These are phyloP conservation scores for Corynascus novoguineensis DNA, from an alignment of 495 filamentous ascomycete genomes.

Conservation along the genomic window DNA sequence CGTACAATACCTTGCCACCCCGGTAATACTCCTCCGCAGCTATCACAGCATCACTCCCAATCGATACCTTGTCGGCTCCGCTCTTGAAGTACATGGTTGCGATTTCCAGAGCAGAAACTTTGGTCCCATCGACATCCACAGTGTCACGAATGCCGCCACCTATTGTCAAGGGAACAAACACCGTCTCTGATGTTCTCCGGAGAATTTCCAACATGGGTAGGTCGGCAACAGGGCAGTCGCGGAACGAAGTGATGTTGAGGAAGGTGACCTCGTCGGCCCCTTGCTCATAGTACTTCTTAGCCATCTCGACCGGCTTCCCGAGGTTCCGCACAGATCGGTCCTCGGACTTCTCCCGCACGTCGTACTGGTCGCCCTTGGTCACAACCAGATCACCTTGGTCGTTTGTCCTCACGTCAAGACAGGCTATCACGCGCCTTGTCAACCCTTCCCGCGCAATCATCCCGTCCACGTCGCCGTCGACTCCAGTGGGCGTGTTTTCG, in stretches of 20 bases:
- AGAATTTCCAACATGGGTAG: conserved; percentile 94
- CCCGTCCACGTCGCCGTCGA: conserved; percentile 1
- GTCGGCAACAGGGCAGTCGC: conserved; percentile 87
- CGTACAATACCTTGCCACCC: conserved; percentile 58
- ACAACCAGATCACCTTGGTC: conserved; percentile 93
- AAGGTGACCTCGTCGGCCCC: conserved; percentile 96
- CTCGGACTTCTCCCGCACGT: conserved; percentile 89
- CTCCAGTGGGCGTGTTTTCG: conserved; percentile 13
- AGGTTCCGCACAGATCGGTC: conserved; percentile 80
- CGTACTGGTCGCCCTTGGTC: conserved; percentile 97
- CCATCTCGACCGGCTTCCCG: conserved; percentile 94
- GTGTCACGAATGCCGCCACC: conserved; percentile 93
- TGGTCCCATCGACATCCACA: conserved; percentile 81
- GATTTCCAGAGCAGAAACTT: conserved; percentile 79
- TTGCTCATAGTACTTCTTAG: conserved; percentile 88
- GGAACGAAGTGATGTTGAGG: conserved; percentile 95
- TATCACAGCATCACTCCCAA: conserved; percentile 88
- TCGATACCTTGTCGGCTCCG: conserved; percentile 97
- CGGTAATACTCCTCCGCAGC: conserved; percentile 86
- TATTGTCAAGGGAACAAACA: conserved; percentile 96
- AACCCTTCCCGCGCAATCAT: conserved; percentile 53
- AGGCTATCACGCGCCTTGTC: conserved; percentile 87
- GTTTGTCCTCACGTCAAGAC: conserved; percentile 93
- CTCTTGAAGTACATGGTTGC: conserved; percentile 97
- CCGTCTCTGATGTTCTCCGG: conserved; percentile 75